Conservation (phyloP, 1,284 basidiomycete genomes). For the Wolfiporia cocos region DNA sequence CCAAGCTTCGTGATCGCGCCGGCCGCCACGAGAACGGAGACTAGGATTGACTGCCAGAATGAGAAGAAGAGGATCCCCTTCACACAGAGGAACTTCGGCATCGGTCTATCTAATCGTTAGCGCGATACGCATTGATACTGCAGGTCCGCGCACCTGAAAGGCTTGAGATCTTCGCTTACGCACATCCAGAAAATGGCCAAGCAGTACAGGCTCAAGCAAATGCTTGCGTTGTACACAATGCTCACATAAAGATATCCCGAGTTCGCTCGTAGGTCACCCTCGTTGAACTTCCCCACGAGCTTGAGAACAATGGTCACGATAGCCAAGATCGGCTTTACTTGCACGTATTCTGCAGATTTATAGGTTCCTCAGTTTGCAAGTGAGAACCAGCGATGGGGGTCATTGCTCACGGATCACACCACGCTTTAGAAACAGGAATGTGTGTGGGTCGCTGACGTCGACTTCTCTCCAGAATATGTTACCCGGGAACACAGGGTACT, state of each 20-base stretch:
- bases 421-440: constrained; percentile 89
- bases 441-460: constrained; percentile 91
- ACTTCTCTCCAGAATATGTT: constrained; percentile 74
- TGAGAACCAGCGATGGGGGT: no score
- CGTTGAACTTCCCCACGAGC: constrained; percentile 81
- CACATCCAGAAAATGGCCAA: constrained; percentile 95
- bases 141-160: constrained; percentile 84
- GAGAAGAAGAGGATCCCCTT: constrained; percentile 98
- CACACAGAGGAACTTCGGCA: constrained; percentile 96
- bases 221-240: constrained; percentile 74
- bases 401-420: constrained; percentile 82
- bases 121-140: constrained; percentile 23
- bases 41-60: constrained; percentile 91
- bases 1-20: constrained; percentile 75
- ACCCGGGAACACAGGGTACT: constrained; percentile 82
- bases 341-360: constrained; percentile 79
- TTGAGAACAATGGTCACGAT: constrained; percentile 84
- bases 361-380: not conserved
- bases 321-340: constrained; percentile 91
- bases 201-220: constrained; percentile 77
- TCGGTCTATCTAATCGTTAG: constrained; percentile 40
- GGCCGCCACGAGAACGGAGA: constrained; percentile 86
- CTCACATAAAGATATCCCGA: constrained; percentile 94
- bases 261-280: constrained; percentile 78
- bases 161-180: constrained; percentile 80